These are phyloP conservation scores for Myxozyma nipponensis DNA, from an alignment of 805 yeast genomes.

Conservation along the genomic window DNA sequence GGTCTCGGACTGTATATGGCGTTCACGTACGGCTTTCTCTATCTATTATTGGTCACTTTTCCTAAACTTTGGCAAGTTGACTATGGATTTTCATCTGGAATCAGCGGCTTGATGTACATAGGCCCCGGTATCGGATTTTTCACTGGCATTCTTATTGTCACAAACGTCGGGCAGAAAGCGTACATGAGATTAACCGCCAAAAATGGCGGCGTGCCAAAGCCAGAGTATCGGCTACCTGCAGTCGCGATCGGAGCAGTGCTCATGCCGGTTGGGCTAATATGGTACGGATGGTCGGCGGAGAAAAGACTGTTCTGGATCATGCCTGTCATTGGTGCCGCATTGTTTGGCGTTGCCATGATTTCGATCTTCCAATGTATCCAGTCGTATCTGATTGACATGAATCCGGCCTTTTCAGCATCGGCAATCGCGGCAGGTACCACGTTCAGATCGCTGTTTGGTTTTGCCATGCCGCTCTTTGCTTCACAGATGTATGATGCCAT, in stretches of 20 bases:
- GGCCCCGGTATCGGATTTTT: conserved; percentile 69
- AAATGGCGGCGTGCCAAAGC: conserved; percentile 54
- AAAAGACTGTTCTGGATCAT: conserved; percentile 54
- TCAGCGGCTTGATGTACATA: conserved; percentile 69
- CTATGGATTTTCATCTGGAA: conserved; percentile 58
- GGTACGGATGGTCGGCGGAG: conserved; percentile 71
- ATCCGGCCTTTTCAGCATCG: conserved; percentile 67
- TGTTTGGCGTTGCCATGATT: conserved; percentile 57
- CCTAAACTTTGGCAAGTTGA: conserved; percentile 63
- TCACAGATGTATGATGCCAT: conserved; percentile 73
- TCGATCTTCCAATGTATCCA: conserved; percentile 61
- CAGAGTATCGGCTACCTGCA: conserved; percentile 57
- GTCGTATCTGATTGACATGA: conserved; percentile 68
- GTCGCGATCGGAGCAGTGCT: conserved; percentile 49
- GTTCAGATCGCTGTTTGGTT: conserved; percentile 68
- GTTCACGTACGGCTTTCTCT: conserved; percentile 43
- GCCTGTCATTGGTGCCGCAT: conserved; percentile 57
- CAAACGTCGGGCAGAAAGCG: conserved; percentile 47
- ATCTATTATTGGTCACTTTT: conserved; percentile 66
- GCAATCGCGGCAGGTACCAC: conserved; percentile 73
- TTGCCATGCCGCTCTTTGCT: conserved; percentile 76
- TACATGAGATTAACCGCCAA: conserved; percentile 40
- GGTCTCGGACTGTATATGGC: conserved; percentile 40
- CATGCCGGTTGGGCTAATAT: conserved; percentile 57
- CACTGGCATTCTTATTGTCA: conserved; percentile 51